Evolutionary conservation across 257 asterid genomes (phyloP).

Genomic region (Parsonsia alboflavescens): DNA sequence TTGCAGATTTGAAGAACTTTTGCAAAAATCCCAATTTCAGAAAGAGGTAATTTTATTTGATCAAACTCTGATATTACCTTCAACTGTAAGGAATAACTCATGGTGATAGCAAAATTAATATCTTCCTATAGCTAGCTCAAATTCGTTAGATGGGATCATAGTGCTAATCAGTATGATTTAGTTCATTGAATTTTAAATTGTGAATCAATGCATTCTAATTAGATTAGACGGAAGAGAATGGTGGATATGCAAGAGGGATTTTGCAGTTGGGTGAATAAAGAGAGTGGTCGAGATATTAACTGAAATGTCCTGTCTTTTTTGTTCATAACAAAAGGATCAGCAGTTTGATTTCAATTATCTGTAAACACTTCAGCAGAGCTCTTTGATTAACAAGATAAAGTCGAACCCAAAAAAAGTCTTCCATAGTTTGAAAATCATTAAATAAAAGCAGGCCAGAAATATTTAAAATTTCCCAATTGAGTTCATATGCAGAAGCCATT

Average conservation of each 20-base stretch:
- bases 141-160: neutral
- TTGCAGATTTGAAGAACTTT: constrained; percentile 44
- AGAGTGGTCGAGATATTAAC: neutral
- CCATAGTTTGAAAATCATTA: neutral
- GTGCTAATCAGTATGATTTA: neutral
- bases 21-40: constrained; percentile 43
- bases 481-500: neutral
- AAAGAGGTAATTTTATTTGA: constrained; percentile 43
- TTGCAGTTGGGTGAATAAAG: neutral
- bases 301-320: neutral
- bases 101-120: neutral
- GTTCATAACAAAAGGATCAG: neutral
- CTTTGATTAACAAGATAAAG: neutral
- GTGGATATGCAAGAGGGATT: neutral
- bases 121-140: neutral
- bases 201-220: too few species aligned
- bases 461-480: neutral
- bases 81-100: neutral
- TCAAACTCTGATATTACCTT: neutral
- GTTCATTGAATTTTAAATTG: neutral
- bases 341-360: neutral
- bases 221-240: neutral
- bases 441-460: neutral
- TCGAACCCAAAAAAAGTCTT: neutral
- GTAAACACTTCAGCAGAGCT: neutral